phyloP scores from a whole-genome alignment of 2,329 filamentous ascomycete species.

The Periconia sp. region DNA sequence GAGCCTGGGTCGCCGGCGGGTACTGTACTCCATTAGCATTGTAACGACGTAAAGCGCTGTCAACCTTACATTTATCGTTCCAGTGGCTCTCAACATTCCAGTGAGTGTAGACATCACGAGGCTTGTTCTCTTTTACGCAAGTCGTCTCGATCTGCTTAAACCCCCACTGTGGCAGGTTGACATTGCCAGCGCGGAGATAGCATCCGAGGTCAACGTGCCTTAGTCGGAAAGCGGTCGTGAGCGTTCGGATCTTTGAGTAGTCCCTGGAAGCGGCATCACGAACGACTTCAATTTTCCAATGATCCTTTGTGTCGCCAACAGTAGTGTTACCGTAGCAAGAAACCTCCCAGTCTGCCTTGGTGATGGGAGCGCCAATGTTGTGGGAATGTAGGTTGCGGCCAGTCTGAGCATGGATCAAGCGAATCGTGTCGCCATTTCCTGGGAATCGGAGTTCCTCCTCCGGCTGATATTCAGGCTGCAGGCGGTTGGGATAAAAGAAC shows the following conservation, averaged over 20 bases:
- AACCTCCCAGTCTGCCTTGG: conserved; percentile 89
- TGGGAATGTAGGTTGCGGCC: conserved; percentile 98
- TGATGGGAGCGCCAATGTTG: conserved; percentile 83
- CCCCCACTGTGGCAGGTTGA: conserved; percentile 97
- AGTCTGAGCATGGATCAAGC: conserved; percentile 91
- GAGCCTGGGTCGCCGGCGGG: conserved; percentile 86
- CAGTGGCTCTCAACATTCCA: conserved; percentile 98
- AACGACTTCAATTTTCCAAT: conserved; percentile 94
- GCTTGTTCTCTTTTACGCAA: conserved; percentile 91
- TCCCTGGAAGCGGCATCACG: conserved; percentile 88
- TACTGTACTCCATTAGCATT: conserved; percentile 61
- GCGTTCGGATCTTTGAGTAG: conserved; percentile 81
- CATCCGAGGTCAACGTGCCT: conserved; percentile 83
- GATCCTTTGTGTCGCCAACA: conserved; percentile 94
- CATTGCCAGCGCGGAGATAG: conserved; percentile 93
- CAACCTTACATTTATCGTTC: conserved; percentile 84
- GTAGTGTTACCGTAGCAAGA: conserved; percentile 96
- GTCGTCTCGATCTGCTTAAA: conserved; percentile 99
- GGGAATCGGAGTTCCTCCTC: conserved; percentile 76
- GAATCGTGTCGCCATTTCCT: conserved; percentile 77
- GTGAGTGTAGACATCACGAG: conserved; percentile 91
- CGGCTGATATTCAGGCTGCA: conserved; percentile 73
- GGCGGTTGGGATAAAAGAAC: conserved; percentile 96
- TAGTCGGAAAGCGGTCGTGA: conserved; percentile 91
- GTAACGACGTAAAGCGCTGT: conserved; percentile 8